Evolutionary conservation across 2,329 filamentous ascomycete species (phyloP).

Genomic region (Trichoderma breve): DNA sequence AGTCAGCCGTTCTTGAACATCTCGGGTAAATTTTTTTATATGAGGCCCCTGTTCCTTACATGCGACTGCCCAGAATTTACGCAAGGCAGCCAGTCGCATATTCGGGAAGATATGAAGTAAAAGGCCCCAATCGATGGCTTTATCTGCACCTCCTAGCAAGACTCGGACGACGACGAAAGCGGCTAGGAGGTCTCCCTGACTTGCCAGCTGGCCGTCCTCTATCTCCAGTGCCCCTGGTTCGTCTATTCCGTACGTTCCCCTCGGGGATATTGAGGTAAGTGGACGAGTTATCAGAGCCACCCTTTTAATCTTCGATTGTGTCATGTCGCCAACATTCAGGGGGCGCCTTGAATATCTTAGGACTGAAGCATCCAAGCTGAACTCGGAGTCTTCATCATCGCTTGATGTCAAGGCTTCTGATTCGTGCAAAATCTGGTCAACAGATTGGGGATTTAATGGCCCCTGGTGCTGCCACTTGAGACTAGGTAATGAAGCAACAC

Average conservation of each 20-base stretch:
- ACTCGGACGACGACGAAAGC: slow-evolving; percentile 58
- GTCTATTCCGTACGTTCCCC: background rate
- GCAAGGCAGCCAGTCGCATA: slow-evolving; percentile 50
- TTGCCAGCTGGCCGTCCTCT: slow-evolving; percentile 22
- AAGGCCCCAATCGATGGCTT: slow-evolving; percentile 60
- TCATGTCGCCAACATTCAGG: background rate
- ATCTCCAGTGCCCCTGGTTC: background rate
- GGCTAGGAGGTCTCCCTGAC: slow-evolving; percentile 44
- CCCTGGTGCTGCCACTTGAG: slow-evolving; percentile 29
- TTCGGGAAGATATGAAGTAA: slow-evolving; percentile 56
- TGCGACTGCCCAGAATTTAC: slow-evolving; percentile 55
- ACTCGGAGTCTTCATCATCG: slow-evolving; percentile 20
- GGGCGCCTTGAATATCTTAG: background rate
- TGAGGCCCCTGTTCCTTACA: slow-evolving; percentile 51
- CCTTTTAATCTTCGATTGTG: slow-evolving; percentile 27
- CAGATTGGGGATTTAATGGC: slow-evolving; percentile 27
- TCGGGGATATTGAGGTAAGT: slow-evolving; percentile 29
- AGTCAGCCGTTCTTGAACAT: slow-evolving; percentile 65
- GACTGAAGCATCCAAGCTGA: background rate
- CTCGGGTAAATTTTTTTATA: slow-evolving; percentile 53
- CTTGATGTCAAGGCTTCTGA: slow-evolving; percentile 17
- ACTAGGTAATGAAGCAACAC: background rate
- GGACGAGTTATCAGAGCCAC: slow-evolving; percentile 31
- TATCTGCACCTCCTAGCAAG: slow-evolving; percentile 59
- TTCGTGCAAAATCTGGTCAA: background rate